Conservation (phyloP, 2,329 filamentous ascomycete genomes). For the Leptographium flavum region DNA sequence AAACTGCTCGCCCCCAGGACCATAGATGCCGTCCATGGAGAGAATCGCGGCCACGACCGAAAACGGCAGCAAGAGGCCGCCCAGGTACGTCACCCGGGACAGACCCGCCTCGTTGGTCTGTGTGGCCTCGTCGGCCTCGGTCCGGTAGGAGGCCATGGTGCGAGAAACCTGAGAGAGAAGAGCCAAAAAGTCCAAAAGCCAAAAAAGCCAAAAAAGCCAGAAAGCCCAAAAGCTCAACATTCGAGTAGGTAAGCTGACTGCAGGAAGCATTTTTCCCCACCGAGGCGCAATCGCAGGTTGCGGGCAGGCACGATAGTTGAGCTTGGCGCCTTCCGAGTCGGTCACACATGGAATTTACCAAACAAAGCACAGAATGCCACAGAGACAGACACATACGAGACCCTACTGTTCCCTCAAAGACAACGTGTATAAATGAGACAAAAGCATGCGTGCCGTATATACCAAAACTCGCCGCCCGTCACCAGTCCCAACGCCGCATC, state of each 20-base stretch:
- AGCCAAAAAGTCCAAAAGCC: too few species aligned
- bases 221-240: background rate
- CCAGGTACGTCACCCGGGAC: slow-evolving; percentile 34
- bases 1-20: slow-evolving; percentile 25
- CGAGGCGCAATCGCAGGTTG: too few species aligned
- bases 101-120: slow-evolving; percentile 18
- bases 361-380: background rate
- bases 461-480: background rate
- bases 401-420: too few species aligned
- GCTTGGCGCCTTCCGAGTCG: too few species aligned
- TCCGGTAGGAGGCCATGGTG: background rate
- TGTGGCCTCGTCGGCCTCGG: background rate
- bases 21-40: slow-evolving; percentile 30
- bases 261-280: too few species aligned
- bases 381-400: background rate
- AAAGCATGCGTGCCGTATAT: background rate
- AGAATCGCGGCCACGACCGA: slow-evolving; percentile 32
- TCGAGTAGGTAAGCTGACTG: too few species aligned
- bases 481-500: slow-evolving; percentile 9
- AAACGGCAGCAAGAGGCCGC: slow-evolving; percentile 32
- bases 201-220: background rate
- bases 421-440: background rate
- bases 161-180: too few species aligned
- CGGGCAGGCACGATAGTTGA: too few species aligned
- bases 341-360: background rate